Base-by-base conservation (phyloP, 257 asterid genomes). In the Petunia secreta region DNA sequence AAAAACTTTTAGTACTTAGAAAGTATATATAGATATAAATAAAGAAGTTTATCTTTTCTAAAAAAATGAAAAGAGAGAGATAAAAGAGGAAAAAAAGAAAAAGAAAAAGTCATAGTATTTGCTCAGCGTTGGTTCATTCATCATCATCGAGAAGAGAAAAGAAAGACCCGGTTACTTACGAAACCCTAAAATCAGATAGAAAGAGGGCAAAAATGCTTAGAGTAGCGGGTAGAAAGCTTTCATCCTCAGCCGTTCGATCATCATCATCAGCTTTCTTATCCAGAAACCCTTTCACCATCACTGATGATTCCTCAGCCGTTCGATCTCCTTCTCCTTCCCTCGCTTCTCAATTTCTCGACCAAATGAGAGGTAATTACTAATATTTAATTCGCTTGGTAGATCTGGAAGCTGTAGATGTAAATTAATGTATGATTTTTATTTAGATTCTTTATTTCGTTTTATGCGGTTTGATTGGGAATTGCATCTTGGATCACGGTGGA, bases 201-300 rank as follows among this genome's bases (percentile, higher is more conserved):
- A 58, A 73, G 55, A 39, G 43, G 67, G 73, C 39, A 79, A 85
- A 80, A 84, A 92, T 90, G 97, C 83, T 93, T 75, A 85, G 95
- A 78, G 82, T 89, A 57, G 92, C 92, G 36, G 91, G 97, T 85
- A 87, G 91, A 90, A 89, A 92, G 91, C 66, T 89, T 14, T 89
- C 90, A 82, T 84, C 91, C 80, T 66, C 77, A 15, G 82, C 82
- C 16, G 66, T 83, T 53, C 88, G 83, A 64, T 67, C 90, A 67
- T 85, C 90, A 67, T 85, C 91, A 52, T 79, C 91, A 43, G 85
- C 92, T 48, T 80, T 87, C 77, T 78, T 60, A 14, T 80, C 90
- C 76, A 75, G 87, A 75, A 83, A 69, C 59, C 84, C 88, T 6
- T 75, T 83, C 85, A 6, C 80, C 82, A 80, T 63, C 76, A 59